Evolutionary conservation across 1,284 basidiomycete species (phyloP).

Genomic region (Mycena citricolor): DNA sequence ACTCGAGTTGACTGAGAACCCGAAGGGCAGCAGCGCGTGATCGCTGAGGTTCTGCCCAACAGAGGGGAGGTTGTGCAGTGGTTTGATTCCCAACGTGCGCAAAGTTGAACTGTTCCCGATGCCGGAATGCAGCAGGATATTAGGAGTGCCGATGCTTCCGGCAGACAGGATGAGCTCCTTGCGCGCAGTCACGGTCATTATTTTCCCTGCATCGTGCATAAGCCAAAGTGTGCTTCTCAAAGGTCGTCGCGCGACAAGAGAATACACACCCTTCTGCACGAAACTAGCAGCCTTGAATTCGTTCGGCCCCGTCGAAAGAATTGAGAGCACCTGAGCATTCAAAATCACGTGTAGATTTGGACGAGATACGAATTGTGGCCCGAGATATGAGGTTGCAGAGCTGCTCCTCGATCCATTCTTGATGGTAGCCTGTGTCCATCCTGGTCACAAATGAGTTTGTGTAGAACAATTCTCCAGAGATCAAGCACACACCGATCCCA

Average conservation of each 20-base stretch:
- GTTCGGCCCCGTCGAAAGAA: background rate
- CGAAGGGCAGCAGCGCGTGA: slow-evolving; percentile 29
- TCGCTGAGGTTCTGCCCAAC: slow-evolving; percentile 42
- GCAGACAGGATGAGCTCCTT: slow-evolving; percentile 37
- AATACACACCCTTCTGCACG: slow-evolving; percentile 8
- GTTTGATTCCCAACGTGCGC: slow-evolving; percentile 29
- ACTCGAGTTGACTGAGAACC: slow-evolving; percentile 19
- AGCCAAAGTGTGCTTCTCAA: no score
- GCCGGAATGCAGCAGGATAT: slow-evolving; percentile 38
- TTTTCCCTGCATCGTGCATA: slow-evolving; percentile 4
- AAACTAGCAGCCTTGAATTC: no score
- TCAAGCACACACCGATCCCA: slow-evolving; percentile 25
- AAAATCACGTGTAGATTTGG: slow-evolving; percentile 33
- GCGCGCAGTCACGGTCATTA: slow-evolving; percentile 11
- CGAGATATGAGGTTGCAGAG: slow-evolving; percentile 32
- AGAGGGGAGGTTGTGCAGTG: slow-evolving; percentile 36
- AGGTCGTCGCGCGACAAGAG: no score
- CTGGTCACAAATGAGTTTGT: slow-evolving; percentile 2
- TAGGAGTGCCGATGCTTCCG: slow-evolving; percentile 32
- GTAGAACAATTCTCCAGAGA: background rate
- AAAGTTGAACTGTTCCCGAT: slow-evolving; percentile 35
- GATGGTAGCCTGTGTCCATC: slow-evolving; percentile 22
- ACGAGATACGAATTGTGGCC: slow-evolving; percentile 23
- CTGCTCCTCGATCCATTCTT: slow-evolving; percentile 30
- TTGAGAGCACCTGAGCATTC: slow-evolving; percentile 21